Percentiles rank a stretch among this genome's conserved stretches.
phyloP scores from a whole-genome alignment of 768 basidiomycete species.

The Trametes punicea region DNA sequence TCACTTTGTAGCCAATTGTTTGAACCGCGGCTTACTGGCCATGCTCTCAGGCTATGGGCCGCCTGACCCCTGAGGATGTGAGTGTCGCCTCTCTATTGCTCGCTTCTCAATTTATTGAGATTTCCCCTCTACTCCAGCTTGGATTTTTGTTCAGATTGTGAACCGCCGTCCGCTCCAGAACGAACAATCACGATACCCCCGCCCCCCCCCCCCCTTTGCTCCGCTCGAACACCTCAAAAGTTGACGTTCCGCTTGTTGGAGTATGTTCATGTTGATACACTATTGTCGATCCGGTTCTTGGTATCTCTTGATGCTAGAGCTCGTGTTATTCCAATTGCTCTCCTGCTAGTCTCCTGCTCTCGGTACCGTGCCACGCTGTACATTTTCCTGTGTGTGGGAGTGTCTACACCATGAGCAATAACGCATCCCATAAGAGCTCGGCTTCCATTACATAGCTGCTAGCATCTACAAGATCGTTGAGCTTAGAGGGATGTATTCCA shows the following conservation, averaged over 20 bases:
- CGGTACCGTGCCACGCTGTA: neutral
- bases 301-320: no score
- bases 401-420: neutral
- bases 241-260: neutral
- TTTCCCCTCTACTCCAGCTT: conserved; percentile 34
- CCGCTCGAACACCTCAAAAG: no score
- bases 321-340: no score
- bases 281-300: no score
- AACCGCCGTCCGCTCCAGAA: neutral
- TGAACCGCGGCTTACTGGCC: no score
- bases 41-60: conserved; percentile 75
- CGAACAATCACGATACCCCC: neutral
- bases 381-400: conserved; percentile 1
- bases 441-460: neutral
- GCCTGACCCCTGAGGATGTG: conserved; percentile 79
- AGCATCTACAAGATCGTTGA: no score
- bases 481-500: no score
- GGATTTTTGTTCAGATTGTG: conserved; percentile 58
- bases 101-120: neutral
- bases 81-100: conserved; percentile 17
- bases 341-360: conserved; percentile 4
- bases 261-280: neutral
- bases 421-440: neutral
- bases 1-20: neutral
- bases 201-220: neutral